Base-by-base conservation (phyloP, 139 green algal genomes). In the Micromonas pusilla region DNA sequence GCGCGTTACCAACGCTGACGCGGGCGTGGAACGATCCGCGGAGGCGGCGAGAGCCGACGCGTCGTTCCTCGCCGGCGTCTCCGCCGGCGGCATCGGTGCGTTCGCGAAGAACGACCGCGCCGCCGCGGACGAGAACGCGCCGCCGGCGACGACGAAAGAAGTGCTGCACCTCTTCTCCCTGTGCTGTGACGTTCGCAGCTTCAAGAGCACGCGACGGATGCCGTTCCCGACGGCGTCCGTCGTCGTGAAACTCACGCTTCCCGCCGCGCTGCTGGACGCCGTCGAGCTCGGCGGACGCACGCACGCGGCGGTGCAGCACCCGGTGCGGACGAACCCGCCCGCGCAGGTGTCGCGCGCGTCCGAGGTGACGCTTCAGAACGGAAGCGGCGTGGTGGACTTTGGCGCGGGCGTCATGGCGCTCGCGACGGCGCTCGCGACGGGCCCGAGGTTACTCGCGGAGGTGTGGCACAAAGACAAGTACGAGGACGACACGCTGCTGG, bases 401-500 rank as follows among this genome's bases (percentile, higher is more conserved):
- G 67, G 66, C 25, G 74, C 83, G 28, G 83, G 80, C 9, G 85
- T 89, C 67, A 80, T 91, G 81, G 66, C 71, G 33, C 79, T 91
- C 45, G 87, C 87, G 2, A 63, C 80, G 23, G 76, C 84, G 52
- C 73, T 91, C 60, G 83, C 80, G 0, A 5, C 23, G 1, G 87
- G 87, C 34, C 87, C 87, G 1, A 71, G 80, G n/a, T 54, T 89
- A 30, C 75, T 57, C 32, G 70, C 87, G 45, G 85, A 91, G 73
- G 83, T 87, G 26, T 91, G 85, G 85, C 83, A 88, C 73, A 85
- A 85, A 33, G 87, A 89, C 70, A 82, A 79, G 86, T 90, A 78
- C 73, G 28, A 36, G 1, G 70, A 72, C n/a, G 87, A 91, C 81
- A 80, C 79, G 73, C 81, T 91, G 66, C 77, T 91, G 53, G 87